Conservation (phyloP, 106 monocot genomes). For the Dioscorea dumetorum region DNA sequence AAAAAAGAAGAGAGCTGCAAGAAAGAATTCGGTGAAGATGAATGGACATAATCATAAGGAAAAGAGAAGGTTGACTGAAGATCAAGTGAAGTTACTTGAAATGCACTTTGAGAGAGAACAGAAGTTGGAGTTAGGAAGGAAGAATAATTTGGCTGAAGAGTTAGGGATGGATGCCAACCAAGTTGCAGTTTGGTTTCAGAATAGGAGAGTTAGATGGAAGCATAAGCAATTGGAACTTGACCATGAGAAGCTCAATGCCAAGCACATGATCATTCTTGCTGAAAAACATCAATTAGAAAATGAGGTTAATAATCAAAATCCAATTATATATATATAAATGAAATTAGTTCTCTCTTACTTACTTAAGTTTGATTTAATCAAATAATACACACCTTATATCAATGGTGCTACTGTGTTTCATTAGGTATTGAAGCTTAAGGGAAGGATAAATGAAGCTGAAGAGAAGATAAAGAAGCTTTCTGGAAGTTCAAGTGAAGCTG, state of each 20-base stretch:
- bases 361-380: too few relatives aligned
- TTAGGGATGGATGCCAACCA: constrained; percentile 62
- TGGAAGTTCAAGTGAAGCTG: background rate
- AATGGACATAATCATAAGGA: background rate
- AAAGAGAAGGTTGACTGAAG: constrained; percentile 52
- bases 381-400: too few relatives aligned
- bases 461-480: constrained; percentile 31
- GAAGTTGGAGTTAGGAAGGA: constrained; percentile 50
- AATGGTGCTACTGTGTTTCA: constrained; percentile 1
- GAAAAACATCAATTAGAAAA: constrained; percentile 49
- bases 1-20: too few relatives aligned
- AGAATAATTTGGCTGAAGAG: constrained; percentile 42
- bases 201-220: constrained; percentile 58
- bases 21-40: too few relatives aligned
- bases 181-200: constrained; percentile 82
- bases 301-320: constrained; percentile 26
- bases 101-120: constrained; percentile 49
- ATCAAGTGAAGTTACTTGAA: constrained; percentile 54
- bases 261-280: constrained; percentile 25
- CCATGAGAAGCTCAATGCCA: constrained; percentile 29
- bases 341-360: too few relatives aligned
- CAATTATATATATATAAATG: too few relatives aligned
- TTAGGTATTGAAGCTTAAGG: constrained; percentile 39
- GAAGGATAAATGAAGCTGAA: constrained; percentile 24
- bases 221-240: constrained; percentile 56